These are phyloP conservation scores for Leccinum barrowsii DNA, from an alignment of 768 basidiomycete species.

Conservation along the genomic window DNA sequence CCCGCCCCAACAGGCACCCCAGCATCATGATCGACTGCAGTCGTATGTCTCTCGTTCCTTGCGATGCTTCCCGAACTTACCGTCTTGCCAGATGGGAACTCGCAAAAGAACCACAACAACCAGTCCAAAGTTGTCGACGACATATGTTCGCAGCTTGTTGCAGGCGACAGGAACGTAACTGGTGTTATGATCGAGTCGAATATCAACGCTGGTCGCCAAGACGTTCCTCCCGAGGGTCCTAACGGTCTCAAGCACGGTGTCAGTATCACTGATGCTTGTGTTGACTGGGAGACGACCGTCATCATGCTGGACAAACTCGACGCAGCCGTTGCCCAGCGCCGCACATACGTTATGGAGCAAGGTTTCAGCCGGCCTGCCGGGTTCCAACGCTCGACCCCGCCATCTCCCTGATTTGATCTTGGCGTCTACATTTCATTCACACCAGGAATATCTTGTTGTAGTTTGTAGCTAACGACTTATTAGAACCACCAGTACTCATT, in stretches of 20 bases:
- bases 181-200: slow-evolving; percentile 98
- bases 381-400: slow-evolving; percentile 20
- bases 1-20: slow-evolving; percentile 45
- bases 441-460: not conserved
- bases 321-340: slow-evolving; percentile 34
- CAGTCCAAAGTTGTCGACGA: slow-evolving; percentile 77
- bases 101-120: slow-evolving; percentile 90
- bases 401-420: slow-evolving; percentile 8
- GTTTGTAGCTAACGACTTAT: not conserved
- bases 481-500: not conserved
- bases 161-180: slow-evolving; percentile 69
- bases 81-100: slow-evolving; percentile 76
- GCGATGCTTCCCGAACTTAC: not conserved
- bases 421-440: not conserved
- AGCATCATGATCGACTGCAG: slow-evolving; percentile 89
- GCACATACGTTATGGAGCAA: slow-evolving; percentile 22
- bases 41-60: slow-evolving; percentile 43
- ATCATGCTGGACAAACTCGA: slow-evolving; percentile 72
- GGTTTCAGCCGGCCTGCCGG: slow-evolving; percentile 26
- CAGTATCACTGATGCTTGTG: slow-evolving; percentile 90
- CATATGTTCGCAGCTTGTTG: slow-evolving; percentile 70
- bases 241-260: slow-evolving; percentile 71
- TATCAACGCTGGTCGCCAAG: slow-evolving; percentile 87
- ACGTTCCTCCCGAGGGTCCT: slow-evolving; percentile 75
- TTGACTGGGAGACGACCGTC: slow-evolving; percentile 80